phyloP scores from a whole-genome alignment of 2,329 filamentous ascomycete genomes.

The Furcasterigmium sp. region DNA sequence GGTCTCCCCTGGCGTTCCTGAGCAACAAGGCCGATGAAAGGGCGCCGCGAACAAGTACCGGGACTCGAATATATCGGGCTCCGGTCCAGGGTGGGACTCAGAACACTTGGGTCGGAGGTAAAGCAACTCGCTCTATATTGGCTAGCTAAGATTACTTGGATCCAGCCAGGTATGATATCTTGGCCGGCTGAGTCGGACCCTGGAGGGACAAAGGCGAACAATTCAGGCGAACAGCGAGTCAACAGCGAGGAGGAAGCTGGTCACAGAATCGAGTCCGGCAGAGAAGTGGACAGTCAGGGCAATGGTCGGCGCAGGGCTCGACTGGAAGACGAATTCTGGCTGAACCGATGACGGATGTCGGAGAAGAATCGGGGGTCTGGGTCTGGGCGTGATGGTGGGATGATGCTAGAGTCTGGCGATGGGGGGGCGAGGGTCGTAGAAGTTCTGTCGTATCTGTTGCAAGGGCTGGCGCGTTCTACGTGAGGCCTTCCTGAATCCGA shows the following conservation, averaged over 20 bases:
- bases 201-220: no score
- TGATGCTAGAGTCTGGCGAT: neutral
- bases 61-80: neutral
- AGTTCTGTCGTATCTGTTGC: no score
- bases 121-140: conserved; percentile 40
- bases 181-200: no score
- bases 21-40: neutral
- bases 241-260: neutral
- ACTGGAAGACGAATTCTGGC: neutral
- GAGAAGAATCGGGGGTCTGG: neutral
- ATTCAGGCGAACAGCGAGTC: neutral
- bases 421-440: neutral
- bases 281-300: no score
- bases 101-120: neutral
- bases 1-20: neutral
- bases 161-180: neutral
- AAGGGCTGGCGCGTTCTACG: no score
- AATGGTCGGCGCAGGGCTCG: no score
- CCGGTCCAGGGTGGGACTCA: neutral
- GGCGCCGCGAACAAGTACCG: neutral
- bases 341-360: neutral
- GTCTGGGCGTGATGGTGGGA: neutral
- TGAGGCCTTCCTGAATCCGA: no score
- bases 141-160: conserved; percentile 38
- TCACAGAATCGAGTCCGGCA: neutral